A percentile compares a stretch with the other conserved stretches of the same genome.
These are phyloP conservation scores for Sporopachydermia lactativora DNA, from an alignment of 805 yeast species.

Conservation along the genomic window DNA sequence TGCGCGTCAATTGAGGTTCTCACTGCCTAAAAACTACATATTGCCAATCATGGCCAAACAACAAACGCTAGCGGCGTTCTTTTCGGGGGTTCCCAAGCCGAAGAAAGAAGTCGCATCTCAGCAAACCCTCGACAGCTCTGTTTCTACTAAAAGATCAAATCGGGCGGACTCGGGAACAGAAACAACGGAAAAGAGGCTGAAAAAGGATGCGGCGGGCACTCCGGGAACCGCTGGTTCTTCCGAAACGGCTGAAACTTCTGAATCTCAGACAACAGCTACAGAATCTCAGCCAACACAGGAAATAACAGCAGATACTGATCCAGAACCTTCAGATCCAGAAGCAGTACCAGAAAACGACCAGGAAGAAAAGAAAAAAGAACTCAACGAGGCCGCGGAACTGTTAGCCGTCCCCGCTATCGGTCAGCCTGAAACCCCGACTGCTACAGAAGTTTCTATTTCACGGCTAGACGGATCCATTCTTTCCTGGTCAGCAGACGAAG, in stretches of 20 bases:
- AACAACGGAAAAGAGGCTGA: too few species aligned
- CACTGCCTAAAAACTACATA: too few species aligned
- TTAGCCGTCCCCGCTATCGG: too few species aligned
- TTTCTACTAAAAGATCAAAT: neutral
- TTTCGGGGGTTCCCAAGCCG: neutral
- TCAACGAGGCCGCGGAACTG: neutral
- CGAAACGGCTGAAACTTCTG: neutral
- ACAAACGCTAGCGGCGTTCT: neutral
- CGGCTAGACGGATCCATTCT: neutral
- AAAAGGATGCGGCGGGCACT: neutral
- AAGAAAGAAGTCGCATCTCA: neutral
- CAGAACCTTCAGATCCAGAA: constrained; percentile 1
- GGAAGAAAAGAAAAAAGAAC: neutral
- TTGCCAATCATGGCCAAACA: neutral
- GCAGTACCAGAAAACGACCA: neutral
- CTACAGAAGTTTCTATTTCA: neutral
- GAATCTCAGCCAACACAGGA: neutral
- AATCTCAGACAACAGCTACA: neutral
- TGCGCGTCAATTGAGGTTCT: too few species aligned
- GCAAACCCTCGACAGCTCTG: neutral
- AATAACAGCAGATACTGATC: neutral
- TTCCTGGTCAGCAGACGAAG: constrained; percentile 3
- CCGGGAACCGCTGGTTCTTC: neutral
- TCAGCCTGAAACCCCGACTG: neutral
- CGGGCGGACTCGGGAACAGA: neutral